phyloP scores from a whole-genome alignment of 192 early-diverging fungal genomes.

The Linnemannia elongata region DNA sequence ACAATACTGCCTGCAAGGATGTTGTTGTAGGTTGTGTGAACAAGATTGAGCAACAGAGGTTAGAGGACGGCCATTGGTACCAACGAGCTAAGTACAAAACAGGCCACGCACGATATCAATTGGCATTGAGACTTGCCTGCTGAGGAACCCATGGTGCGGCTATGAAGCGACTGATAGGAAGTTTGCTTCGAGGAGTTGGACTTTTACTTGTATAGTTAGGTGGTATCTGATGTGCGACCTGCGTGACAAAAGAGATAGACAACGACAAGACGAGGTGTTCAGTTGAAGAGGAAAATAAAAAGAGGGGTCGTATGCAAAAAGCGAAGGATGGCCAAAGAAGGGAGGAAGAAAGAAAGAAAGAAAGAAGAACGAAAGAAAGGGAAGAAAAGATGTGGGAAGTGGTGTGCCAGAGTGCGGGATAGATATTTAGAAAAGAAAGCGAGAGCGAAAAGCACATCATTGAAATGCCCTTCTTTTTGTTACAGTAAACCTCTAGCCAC shows the following conservation, averaged over 20 bases:
- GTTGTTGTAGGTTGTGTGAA: not conserved
- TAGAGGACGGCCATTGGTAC: not conserved
- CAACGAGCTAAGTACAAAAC: too few species aligned
- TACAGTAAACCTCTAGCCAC: too few species aligned
- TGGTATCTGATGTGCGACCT: not conserved
- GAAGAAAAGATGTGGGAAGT: not conserved
- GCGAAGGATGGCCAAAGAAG: not conserved
- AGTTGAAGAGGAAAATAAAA: not conserved
- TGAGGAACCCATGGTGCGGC: conserved; percentile 5
- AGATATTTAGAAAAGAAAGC: not conserved
- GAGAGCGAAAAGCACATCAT: not conserved
- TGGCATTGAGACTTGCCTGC: not conserved
- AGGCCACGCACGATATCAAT: too few species aligned
- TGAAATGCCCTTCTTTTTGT: not conserved
- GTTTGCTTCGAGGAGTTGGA: not conserved
- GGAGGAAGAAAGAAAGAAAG: not conserved
- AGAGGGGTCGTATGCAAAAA: not conserved
- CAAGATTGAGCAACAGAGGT: not conserved
- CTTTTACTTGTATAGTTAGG: not conserved
- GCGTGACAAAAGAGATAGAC: not conserved
- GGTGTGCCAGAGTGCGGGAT: not conserved
- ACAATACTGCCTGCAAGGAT: conserved; percentile 64
- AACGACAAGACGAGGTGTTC: not conserved
- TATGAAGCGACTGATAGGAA: not conserved
- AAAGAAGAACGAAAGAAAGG: not conserved